phyloP scores from a whole-genome alignment of 2,329 filamentous ascomycete species.

The Colletotrichum echinochloae region DNA sequence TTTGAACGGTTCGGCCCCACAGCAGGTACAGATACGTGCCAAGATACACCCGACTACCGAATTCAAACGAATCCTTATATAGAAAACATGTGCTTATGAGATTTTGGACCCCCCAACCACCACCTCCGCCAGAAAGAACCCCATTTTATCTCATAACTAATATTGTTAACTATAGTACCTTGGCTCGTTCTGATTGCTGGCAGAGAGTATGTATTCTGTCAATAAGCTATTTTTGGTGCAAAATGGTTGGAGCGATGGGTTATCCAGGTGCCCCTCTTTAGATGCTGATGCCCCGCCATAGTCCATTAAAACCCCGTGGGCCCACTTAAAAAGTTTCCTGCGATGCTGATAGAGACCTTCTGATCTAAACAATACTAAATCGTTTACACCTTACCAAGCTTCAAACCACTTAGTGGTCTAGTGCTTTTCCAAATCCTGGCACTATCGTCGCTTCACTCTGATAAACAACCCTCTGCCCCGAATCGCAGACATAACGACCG shows the following conservation, averaged over 20 bases:
- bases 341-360: neutral
- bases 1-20: neutral
- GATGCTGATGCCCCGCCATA: neutral
- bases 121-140: no score
- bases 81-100: neutral
- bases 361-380: neutral
- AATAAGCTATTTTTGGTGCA: no score
- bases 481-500: neutral
- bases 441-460: neutral
- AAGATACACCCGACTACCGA: neutral
- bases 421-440: neutral
- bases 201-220: neutral
- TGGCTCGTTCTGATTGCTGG: neutral
- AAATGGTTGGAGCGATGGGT: no score
- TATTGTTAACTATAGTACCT: neutral
- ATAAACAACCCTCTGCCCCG: neutral
- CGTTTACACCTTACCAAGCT: neutral
- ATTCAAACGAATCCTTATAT: neutral
- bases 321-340: slow-evolving; percentile 30
- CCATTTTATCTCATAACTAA: no score
- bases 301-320: no score
- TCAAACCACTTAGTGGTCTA: neutral
- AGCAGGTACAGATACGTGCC: neutral
- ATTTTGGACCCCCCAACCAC: no score
- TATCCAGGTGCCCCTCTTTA: neutral